Percentiles rank a stretch among this genome's conserved stretches.
Evolutionary conservation across 2,329 filamentous ascomycete genomes (phyloP).

Genomic region (Nemania abortiva): DNA sequence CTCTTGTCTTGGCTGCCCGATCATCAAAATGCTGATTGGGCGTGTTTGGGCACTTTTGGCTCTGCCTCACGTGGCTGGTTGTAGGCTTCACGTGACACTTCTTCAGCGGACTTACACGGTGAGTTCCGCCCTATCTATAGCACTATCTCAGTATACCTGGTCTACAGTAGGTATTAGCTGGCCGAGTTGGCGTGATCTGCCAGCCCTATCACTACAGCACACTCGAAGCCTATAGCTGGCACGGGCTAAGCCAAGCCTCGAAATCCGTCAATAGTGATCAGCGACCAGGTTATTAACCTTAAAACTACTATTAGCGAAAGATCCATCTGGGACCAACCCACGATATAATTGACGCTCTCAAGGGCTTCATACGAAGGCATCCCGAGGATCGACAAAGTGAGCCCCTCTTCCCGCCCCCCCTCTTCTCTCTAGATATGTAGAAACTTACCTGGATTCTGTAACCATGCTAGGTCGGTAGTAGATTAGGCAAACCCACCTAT

Average conservation of each 20-base stretch:
- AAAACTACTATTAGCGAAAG: slow-evolving; percentile 17
- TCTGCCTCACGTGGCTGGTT: slow-evolving; percentile 36
- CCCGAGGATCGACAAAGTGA: slow-evolving; percentile 20
- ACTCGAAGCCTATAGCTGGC: not conserved
- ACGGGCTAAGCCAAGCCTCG: slow-evolving; percentile 23
- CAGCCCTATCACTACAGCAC: not conserved
- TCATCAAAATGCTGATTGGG: slow-evolving; percentile 30
- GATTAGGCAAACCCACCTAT: slow-evolving; percentile 14
- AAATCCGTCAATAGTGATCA: slow-evolving; percentile 18
- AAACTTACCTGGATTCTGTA: not conserved
- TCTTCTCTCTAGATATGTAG: not conserved
- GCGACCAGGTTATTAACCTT: slow-evolving; percentile 29
- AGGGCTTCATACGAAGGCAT: not conserved
- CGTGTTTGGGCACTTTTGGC: not conserved
- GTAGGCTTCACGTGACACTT: slow-evolving; percentile 32
- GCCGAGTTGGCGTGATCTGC: not conserved
- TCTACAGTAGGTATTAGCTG: not conserved
- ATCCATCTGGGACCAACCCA: not conserved
- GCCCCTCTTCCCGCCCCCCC: not conserved
- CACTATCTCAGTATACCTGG: not conserved
- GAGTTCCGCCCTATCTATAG: slow-evolving; percentile 6
- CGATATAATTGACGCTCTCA: not conserved
- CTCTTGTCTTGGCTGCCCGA: not conserved
- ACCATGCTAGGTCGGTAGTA: not conserved
- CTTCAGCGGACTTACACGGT: not conserved